These are phyloP conservation scores for Suhomyces ambrosiae DNA, from an alignment of 1,139 yeast species.

Conservation along the genomic window DNA sequence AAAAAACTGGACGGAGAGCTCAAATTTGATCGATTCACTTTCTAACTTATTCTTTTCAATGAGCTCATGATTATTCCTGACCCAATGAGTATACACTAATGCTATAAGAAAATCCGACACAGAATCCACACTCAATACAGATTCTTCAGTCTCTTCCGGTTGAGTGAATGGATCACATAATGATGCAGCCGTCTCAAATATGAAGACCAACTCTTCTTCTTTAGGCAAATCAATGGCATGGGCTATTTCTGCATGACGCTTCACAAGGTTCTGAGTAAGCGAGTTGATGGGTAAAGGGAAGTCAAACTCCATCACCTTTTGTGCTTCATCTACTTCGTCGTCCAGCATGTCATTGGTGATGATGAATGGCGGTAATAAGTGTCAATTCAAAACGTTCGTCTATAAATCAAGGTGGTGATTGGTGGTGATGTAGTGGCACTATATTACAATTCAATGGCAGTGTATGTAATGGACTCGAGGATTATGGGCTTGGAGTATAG, in stretches of 20 bases:
- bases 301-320: slow-evolving; percentile 28
- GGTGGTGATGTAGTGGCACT: no score
- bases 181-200: slow-evolving; percentile 39
- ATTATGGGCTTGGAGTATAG: no score
- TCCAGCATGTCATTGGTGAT: slow-evolving; percentile 27
- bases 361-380: neutral
- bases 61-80: slow-evolving; percentile 8
- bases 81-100: slow-evolving; percentile 26
- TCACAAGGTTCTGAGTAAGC: slow-evolving; percentile 19
- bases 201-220: slow-evolving; percentile 20
- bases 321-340: slow-evolving; percentile 23
- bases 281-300: slow-evolving; percentile 26
- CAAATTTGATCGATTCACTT: slow-evolving; percentile 35
- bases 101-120: slow-evolving; percentile 56
- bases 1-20: slow-evolving; percentile 42
- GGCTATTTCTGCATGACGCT: slow-evolving; percentile 26
- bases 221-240: slow-evolving; percentile 22
- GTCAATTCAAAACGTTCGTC: no score
- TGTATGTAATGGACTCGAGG: no score
- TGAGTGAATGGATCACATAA: slow-evolving; percentile 69
- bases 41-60: slow-evolving; percentile 14
- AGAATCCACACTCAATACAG: slow-evolving; percentile 55
- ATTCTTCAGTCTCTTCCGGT: slow-evolving; percentile 60
- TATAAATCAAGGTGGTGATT: no score
- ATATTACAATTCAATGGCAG: no score